A percentile compares a stretch with the other conserved stretches of the same genome.
These are phyloP conservation scores for Patellaria atrata DNA, from an alignment of 495 filamentous ascomycete species.

Conservation along the genomic window DNA sequence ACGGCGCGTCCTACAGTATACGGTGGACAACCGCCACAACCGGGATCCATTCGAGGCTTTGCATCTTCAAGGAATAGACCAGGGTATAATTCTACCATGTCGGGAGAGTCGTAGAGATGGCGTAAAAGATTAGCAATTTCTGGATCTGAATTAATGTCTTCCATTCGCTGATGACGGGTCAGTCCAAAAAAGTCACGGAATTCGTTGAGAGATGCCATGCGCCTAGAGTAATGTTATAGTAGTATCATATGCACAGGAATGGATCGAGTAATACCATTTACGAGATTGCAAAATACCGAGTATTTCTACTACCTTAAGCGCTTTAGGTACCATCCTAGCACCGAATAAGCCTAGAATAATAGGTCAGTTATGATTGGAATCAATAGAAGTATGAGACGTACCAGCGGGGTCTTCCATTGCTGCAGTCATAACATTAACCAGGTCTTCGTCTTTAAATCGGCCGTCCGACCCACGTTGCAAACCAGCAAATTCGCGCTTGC, in stretches of 20 bases:
- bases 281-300: conserved; percentile 4
- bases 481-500: neutral
- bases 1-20: conserved; percentile 5
- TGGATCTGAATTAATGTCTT: conserved; percentile 4
- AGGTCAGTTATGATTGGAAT: too few species aligned
- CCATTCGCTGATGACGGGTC: neutral
- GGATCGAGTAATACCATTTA: too few species aligned
- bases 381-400: too few species aligned
- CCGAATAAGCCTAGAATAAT: conserved; percentile 4
- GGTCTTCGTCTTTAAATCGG: conserved; percentile 6
- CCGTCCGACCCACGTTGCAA: neutral
- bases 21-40: conserved; percentile 1
- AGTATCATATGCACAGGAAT: too few species aligned
- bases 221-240: too few species aligned
- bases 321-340: conserved; percentile 2
- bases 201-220: conserved; percentile 4
- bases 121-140: conserved; percentile 2
- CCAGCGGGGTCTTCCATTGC: conserved; percentile 5
- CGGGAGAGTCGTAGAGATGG: conserved; percentile 3
- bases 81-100: conserved; percentile 9
- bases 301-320: conserved; percentile 2
- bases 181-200: conserved; percentile 8
- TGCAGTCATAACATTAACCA: conserved; percentile 1
- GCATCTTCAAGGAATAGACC: conserved; percentile 4
- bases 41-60: conserved; percentile 1